A percentile compares a stretch with the other conserved stretches of the same genome.
Conservation (phyloP, 129 eudicot genomes). For the Centaurea solstitialis region DNA sequence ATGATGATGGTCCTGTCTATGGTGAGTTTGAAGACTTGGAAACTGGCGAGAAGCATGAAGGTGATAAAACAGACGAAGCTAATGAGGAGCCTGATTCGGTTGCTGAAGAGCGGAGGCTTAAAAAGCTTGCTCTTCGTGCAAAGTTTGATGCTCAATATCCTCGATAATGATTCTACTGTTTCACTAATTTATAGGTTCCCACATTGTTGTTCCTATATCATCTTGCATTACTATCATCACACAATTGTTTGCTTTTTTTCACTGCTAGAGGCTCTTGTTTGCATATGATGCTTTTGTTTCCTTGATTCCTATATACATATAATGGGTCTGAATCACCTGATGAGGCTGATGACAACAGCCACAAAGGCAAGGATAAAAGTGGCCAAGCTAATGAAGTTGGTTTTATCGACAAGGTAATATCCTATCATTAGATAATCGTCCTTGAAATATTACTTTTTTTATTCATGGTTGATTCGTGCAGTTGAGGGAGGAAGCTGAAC, state of each 20-base stretch:
- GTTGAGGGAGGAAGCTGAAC: slow-evolving; percentile 92
- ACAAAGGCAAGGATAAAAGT: slow-evolving; percentile 40
- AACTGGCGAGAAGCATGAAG: slow-evolving; percentile 65
- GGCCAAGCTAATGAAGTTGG: slow-evolving; percentile 61
- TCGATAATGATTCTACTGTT: slow-evolving; percentile 6
- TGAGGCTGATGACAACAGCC: slow-evolving; percentile 57
- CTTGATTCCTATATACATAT: slow-evolving; percentile 63
- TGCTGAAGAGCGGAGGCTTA: slow-evolving; percentile 67
- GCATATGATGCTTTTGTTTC: slow-evolving; percentile 31
- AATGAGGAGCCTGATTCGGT: slow-evolving; percentile 36
- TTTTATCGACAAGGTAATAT: slow-evolving; percentile 71
- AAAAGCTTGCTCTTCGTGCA: slow-evolving; percentile 96
- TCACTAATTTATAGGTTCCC: too few relatives aligned
- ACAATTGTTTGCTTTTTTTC: neutral
- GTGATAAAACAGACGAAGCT: slow-evolving; percentile 24
- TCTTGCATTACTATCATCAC: neutral
- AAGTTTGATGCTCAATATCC: slow-evolving; percentile 95
- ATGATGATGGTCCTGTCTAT: slow-evolving; percentile 51
- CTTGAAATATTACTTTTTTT: neutral
- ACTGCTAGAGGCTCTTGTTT: neutral
- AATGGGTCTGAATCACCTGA: slow-evolving; percentile 70
- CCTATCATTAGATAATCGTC: neutral
- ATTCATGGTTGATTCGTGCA: slow-evolving; percentile 25
- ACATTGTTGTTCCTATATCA: neutral
- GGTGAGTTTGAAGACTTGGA: slow-evolving; percentile 95